Evolutionary conservation across 805 yeast genomes (phyloP).

Genomic region (Metschnikowia noctiluminum): DNA sequence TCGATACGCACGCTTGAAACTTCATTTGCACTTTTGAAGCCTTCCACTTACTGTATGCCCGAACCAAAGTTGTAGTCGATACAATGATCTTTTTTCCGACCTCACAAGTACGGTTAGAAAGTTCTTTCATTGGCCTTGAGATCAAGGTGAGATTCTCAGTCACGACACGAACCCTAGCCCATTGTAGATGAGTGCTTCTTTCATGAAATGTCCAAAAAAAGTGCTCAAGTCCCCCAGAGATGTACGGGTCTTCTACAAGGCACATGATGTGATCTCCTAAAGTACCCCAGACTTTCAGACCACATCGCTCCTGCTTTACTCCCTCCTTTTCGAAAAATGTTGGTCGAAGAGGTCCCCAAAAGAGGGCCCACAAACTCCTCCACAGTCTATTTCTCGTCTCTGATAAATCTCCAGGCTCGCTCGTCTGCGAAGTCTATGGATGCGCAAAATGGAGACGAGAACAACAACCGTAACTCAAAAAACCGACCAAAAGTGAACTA

Average conservation of each 20-base stretch:
- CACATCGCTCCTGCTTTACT: background rate
- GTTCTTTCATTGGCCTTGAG: too few species aligned
- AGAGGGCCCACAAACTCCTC: constrained; percentile 28
- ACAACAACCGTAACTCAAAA: constrained; percentile 24
- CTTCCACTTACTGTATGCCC: too few species aligned
- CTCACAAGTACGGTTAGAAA: too few species aligned
- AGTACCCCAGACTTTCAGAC: too few species aligned
- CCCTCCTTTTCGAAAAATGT: constrained; percentile 21
- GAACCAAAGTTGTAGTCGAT: too few species aligned
- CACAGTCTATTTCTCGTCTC: constrained; percentile 40
- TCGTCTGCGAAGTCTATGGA: constrained; percentile 22
- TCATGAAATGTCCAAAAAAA: too few species aligned
- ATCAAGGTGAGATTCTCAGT: too few species aligned
- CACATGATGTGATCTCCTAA: background rate
- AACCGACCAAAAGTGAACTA: constrained; percentile 43
- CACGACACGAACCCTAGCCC: too few species aligned
- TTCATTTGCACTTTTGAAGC: too few species aligned
- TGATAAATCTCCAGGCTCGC: constrained; percentile 40
- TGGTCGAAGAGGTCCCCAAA: constrained; percentile 43
- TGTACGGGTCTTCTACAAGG: background rate
- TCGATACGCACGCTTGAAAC: too few species aligned
- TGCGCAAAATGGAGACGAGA: constrained; percentile 16
- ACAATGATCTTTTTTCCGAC: too few species aligned
- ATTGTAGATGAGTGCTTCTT: too few species aligned
- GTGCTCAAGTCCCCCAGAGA: background rate